Percentiles rank a stretch among this genome's conserved stretches.
Conservation (phyloP, 805 yeast species). For the Candida maesae region DNA sequence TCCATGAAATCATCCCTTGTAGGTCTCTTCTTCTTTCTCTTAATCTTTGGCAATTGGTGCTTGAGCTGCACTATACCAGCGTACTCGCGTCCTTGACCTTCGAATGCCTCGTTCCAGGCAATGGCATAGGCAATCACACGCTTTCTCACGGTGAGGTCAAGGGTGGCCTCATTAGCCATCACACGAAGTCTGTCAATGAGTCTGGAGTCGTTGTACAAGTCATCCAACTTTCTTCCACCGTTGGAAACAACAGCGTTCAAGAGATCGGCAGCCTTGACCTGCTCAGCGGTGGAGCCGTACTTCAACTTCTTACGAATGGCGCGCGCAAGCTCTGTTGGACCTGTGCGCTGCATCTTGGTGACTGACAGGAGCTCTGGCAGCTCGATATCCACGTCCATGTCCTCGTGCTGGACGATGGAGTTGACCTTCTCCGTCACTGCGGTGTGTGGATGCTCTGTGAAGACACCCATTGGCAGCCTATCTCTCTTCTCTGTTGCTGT, state of each 20-base stretch:
- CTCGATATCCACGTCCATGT: constrained; percentile 32
- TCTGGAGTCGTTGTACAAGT: constrained; percentile 63
- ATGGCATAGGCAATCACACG: constrained; percentile 48
- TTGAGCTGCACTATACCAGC: constrained; percentile 45
- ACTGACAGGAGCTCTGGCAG: constrained; percentile 31
- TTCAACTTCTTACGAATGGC: constrained; percentile 86
- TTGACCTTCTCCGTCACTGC: constrained; percentile 65
- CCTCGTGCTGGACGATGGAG: constrained; percentile 36
- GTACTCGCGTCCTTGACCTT: constrained; percentile 40
- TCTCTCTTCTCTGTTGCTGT: no score
- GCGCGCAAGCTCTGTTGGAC: constrained; percentile 75
- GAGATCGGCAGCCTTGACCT: constrained; percentile 60
- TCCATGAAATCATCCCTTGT: constrained; percentile 39
- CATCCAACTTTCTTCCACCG: constrained; percentile 35
- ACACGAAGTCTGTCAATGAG: constrained; percentile 59
- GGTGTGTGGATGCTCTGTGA: constrained; percentile 61
- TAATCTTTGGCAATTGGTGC: constrained; percentile 37
- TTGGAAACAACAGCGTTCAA: constrained; percentile 60
- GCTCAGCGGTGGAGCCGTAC: constrained; percentile 68
- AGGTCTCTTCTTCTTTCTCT: constrained; percentile 22
- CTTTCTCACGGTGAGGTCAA: constrained; percentile 45
- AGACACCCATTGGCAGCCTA: constrained; percentile 54
- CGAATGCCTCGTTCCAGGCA: constrained; percentile 65
- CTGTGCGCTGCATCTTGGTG: constrained; percentile 35
- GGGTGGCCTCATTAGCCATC: constrained; percentile 39